Evolutionary conservation across 192 early-diverging fungal species (phyloP), one percentile per base, ranked within the genome.

Genomic region (Mortierella hygrophila): DNA sequence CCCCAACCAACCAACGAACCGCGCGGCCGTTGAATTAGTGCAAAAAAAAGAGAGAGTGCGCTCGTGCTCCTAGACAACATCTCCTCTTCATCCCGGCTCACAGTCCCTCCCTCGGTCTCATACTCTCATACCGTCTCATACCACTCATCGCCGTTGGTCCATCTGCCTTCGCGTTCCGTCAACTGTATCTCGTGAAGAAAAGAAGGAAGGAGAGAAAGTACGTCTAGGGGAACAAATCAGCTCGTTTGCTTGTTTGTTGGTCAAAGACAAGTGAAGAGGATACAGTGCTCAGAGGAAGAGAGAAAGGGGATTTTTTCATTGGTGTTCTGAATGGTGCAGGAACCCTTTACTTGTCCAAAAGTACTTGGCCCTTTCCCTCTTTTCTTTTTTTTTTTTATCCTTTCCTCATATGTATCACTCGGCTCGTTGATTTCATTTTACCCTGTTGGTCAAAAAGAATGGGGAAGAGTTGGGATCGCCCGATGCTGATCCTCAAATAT

Each of bases 1-100:
- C 60, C 60, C 60, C 60, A 65, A 65, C 60, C 29, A 65, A 65
- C 60, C 60, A 65, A 57, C 55, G 55, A 32, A 65, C 60, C 29
- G 60, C 26, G 60, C 60, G 60, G 60, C 26, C 26, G 60, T 65
- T 65, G 60, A 65, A 65, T 15, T 60, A 60, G n/a, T 23, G 3
- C n/a, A 57, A 26, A 29, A 57, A 63, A 65, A 10, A 65, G 49
- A 52, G 11, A 65, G 49, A 52, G 16, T 5, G 49, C 49, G 60
- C 60, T 65, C 60, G 60, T 65, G 60, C 60, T 65, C 60, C 26
- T 65, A 15, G 29, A 29, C n/a, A 8, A 65, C 29, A 15, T 65
- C 26, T 35, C n/a, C 0, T 35, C 35, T 1, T 63, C 57, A 6
- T 32, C 55, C 55, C n/a, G n/a, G 21, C 55, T 60, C 23, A 26